Conservation (phyloP, 805 yeast genomes). For the Yarrowia sp. region DNA sequence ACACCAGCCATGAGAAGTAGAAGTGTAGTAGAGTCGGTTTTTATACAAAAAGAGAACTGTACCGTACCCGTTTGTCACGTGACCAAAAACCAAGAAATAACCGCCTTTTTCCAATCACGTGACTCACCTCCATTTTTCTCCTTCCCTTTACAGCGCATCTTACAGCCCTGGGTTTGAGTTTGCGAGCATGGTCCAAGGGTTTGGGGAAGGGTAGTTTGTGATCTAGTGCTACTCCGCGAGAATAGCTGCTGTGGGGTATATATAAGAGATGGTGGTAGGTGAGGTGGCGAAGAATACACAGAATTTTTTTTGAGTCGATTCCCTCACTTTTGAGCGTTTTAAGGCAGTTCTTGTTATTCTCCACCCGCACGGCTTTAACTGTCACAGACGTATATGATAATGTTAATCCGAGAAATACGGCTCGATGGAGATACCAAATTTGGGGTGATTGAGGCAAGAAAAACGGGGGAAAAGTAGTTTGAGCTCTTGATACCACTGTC, state of each 20-base stretch:
- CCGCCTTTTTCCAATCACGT: background rate
- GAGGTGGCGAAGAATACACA: too few species aligned
- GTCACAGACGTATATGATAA: background rate
- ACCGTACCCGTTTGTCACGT: too few species aligned
- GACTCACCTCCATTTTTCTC: background rate
- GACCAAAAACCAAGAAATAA: background rate
- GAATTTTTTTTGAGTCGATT: too few species aligned
- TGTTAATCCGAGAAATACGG: slow-evolving; percentile 33
- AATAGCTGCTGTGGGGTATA: background rate
- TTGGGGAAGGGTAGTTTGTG: background rate
- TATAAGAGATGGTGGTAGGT: too few species aligned
- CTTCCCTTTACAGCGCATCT: slow-evolving; percentile 6
- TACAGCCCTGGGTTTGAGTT: background rate
- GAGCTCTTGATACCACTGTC: too few species aligned
- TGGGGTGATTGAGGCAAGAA: too few species aligned
- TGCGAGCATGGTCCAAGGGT: background rate
- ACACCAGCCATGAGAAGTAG: too few species aligned
- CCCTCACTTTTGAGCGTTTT: background rate
- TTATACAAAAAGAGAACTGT: too few species aligned
- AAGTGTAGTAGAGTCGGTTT: too few species aligned
- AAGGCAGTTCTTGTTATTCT: background rate
- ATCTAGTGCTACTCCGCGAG: background rate
- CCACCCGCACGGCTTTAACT: slow-evolving; percentile 27
- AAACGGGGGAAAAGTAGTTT: too few species aligned
- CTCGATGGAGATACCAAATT: background rate